Conservation (phyloP, 371 early-diverging fungal genomes). For the Apophysomyces trapeziformis region DNA sequence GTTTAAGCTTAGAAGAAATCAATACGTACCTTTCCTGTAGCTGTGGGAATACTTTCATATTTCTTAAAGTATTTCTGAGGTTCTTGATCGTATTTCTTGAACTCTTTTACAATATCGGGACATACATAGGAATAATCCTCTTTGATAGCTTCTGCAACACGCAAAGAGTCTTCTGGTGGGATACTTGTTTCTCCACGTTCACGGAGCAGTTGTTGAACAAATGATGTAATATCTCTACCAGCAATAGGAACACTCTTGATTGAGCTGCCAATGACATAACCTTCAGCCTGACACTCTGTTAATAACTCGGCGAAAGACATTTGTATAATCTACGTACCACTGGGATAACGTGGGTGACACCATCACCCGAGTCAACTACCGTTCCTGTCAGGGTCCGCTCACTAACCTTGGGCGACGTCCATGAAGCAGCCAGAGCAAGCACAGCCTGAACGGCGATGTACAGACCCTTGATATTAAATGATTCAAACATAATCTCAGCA, state of each 20-base stretch:
- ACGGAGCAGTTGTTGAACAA: conserved; percentile 94
- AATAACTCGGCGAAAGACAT: background rate
- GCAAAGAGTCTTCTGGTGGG: conserved; percentile 95
- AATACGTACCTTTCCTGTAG: conserved; percentile 78
- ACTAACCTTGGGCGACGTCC: conserved; percentile 80
- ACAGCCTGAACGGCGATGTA: conserved; percentile 96
- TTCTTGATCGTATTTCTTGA: conserved; percentile 91
- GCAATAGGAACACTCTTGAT: conserved; percentile 99
- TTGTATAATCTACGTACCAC: conserved; percentile 64
- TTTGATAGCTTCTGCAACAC: conserved; percentile 94
- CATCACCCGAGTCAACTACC: conserved; percentile 83
- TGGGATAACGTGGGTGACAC: conserved; percentile 98
- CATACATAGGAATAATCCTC: conserved; percentile 96
- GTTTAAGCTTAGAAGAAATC: background rate
- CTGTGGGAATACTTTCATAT: conserved; percentile 81
- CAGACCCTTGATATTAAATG: conserved; percentile 87
- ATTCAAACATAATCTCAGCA: conserved; percentile 93
- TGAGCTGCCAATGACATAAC: conserved; percentile 96
- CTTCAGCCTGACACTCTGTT: conserved; percentile 77
- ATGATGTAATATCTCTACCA: conserved; percentile 95
- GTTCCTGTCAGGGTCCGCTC: conserved; percentile 94
- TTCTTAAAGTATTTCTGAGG: conserved; percentile 86
- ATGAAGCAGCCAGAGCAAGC: conserved; percentile 87
- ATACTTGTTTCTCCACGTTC: conserved; percentile 94
- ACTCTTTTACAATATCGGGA: conserved; percentile 96